Base-by-base conservation (phyloP, 129 eudicot species). In the Lactuca saligna region DNA sequence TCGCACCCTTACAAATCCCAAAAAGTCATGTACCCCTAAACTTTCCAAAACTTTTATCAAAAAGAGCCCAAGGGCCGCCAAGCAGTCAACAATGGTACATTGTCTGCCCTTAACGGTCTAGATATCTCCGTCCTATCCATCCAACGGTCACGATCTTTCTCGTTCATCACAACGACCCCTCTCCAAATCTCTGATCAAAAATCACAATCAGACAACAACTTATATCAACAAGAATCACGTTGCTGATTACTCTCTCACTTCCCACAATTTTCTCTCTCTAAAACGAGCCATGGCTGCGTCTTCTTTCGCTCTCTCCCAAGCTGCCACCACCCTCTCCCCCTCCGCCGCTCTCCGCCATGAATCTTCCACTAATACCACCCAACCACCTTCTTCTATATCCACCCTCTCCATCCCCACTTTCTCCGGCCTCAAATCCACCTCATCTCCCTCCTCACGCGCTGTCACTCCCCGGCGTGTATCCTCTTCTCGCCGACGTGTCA, bases 221-320 rank as follows among this genome's bases (percentile, higher is more conserved):
- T 54, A 61, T 56, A 76, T 3, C 4, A 15, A 8, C 48, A 53
- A 35, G 35, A 69, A 58, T 8, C 72, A 20, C 67, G 12, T 12
- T 34, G 57, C 54, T 65, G 62, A 46, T 12, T 34, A 63, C 54
- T 65, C 7, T 10, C 11, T 79, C 6, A 63, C 66, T 61, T 69
- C 69, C 70, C 82, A 55, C 71, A 10, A 39, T 3, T 17, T n/a
- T 35, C 67, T 65, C 59, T 41, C 70, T 75, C 69, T 58, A 10
- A n/a, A 8, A 6, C 14, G n/a, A 80, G 75, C 86, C 89, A 89
- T 89, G 96, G 92, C 97, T 70, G 72, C 91, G 53, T 85, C 96
- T 32, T 89, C 97, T 33, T 87, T 90, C 65, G 81, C 95, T 32
- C 91, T 91, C 79, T 91, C 98, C 17, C 93, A 91, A 70, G 91